Evolutionary conservation across 805 yeast species (phyloP).

Genomic region (Candida glaebosa): DNA sequence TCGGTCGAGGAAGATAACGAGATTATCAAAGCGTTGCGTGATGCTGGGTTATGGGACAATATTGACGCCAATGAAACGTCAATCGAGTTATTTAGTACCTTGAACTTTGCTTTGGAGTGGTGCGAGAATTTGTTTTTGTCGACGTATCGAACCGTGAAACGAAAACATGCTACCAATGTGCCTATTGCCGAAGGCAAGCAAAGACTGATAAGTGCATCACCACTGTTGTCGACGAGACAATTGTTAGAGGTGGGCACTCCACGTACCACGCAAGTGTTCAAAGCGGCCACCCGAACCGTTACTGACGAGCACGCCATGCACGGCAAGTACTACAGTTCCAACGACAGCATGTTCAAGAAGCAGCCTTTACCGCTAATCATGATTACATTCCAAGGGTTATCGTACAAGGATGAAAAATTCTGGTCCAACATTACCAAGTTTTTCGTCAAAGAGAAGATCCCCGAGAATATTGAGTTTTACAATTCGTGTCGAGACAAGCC

Average conservation of each 20-base stretch:
- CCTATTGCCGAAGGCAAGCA: conserved; percentile 2
- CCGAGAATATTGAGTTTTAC: conserved; percentile 44
- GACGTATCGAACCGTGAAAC: conserved; percentile 46
- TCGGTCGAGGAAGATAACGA: conserved; percentile 68
- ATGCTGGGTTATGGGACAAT: conserved; percentile 74
- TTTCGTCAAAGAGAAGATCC: conserved; percentile 46
- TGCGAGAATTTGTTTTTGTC: conserved; percentile 87
- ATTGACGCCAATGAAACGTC: conserved; percentile 31
- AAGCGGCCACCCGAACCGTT: conserved; percentile 48
- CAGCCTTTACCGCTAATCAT: conserved; percentile 64
- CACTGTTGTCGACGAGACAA: conserved; percentile 6
- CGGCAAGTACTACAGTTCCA: conserved; percentile 49
- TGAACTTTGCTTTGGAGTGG: conserved; percentile 92
- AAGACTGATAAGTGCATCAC: conserved; percentile 5
- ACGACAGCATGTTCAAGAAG: conserved; percentile 28
- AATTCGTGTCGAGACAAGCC: conserved; percentile 46
- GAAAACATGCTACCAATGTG: conserved; percentile 6
- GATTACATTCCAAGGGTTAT: conserved; percentile 61
- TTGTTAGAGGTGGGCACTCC: conserved; percentile 35
- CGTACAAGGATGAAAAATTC: conserved; percentile 45
- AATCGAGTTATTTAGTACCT: conserved; percentile 66
- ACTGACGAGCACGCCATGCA: conserved; percentile 38
- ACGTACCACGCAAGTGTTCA: conserved; percentile 48
- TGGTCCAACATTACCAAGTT: conserved; percentile 64
- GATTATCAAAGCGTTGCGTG: conserved; percentile 68